Conservation (phyloP, 306 rosid genomes). For the Arachis stenosperma region DNA sequence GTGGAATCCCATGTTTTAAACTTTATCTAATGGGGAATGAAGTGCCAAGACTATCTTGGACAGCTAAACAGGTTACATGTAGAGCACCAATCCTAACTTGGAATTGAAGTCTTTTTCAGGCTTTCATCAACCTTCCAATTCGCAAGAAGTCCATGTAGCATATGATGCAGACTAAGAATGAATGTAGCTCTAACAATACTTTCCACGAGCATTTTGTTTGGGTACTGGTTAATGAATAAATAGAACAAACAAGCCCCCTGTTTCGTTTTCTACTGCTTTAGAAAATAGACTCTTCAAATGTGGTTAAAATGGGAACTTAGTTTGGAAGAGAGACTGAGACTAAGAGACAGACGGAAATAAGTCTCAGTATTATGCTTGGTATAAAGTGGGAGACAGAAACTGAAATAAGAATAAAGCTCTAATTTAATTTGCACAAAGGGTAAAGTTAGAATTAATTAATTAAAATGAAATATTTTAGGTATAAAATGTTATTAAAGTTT, state of each 20-base stretch:
- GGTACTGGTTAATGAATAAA: not conserved
- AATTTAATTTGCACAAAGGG: no score
- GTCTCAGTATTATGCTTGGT: no score
- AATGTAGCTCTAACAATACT: not conserved
- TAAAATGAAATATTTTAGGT: no score
- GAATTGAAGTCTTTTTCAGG: not conserved
- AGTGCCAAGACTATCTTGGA: not conserved
- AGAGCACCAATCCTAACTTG: not conserved
- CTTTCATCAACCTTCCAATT: not conserved
- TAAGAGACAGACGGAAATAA: no score
- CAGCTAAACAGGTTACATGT: not conserved
- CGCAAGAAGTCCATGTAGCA: not conserved
- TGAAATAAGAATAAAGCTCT: no score
- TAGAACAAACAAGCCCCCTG: not conserved
- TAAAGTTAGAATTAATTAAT: no score
- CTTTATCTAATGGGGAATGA: not conserved
- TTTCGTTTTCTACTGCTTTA: not conserved
- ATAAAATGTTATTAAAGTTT: no score
- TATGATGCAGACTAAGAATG: not conserved
- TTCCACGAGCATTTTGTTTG: not conserved
- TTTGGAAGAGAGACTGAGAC: no score
- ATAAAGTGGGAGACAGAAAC: no score
- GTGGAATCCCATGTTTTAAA: not conserved
- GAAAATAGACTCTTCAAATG: conserved; percentile 2
- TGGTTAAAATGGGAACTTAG: not conserved